Evolutionary conservation across 2,329 filamentous ascomycete genomes (phyloP).

Genomic region (Aspergillus fumigatus): DNA sequence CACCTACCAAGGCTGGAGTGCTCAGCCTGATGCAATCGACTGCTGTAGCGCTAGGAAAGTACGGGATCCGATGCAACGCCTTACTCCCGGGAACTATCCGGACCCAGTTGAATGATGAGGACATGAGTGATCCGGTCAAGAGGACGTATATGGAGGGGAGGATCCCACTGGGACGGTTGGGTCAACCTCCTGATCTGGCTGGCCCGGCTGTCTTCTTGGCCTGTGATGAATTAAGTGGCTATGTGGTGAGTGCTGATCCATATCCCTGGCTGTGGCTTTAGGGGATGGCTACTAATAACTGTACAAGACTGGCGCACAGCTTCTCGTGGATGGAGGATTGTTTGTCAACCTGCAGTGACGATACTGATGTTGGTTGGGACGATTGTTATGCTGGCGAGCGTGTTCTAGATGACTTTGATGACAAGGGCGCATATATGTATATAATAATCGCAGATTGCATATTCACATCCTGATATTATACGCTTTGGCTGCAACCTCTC

Average conservation of each 20-base stretch:
- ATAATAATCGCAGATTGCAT: not conserved
- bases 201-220: conserved; percentile 83
- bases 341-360: conserved; percentile 79
- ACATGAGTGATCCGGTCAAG: conserved; percentile 70
- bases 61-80: conserved; percentile 77
- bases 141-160: conserved; percentile 72
- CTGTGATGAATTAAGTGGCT: conserved; percentile 70
- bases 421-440: not conserved
- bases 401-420: not conserved
- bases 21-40: conserved; percentile 77
- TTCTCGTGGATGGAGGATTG: conserved; percentile 81
- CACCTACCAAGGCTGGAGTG: conserved; percentile 81
- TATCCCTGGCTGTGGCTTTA: not conserved
- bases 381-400: not conserved
- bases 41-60: conserved; percentile 70
- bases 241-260: conserved; percentile 51
- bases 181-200: conserved; percentile 67
- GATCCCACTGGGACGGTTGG: conserved; percentile 74
- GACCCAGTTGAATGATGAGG: conserved; percentile 79
- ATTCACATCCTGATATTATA: conserved; percentile 46
- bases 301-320: conserved; percentile 65
- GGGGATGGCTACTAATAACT: not conserved
- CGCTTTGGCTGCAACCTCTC: conserved; percentile 64
- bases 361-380: not conserved
- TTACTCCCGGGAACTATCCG: conserved; percentile 76